Base-by-base conservation (phyloP, 352 stramenopile species). In the Globisporangium yorkense region DNA sequence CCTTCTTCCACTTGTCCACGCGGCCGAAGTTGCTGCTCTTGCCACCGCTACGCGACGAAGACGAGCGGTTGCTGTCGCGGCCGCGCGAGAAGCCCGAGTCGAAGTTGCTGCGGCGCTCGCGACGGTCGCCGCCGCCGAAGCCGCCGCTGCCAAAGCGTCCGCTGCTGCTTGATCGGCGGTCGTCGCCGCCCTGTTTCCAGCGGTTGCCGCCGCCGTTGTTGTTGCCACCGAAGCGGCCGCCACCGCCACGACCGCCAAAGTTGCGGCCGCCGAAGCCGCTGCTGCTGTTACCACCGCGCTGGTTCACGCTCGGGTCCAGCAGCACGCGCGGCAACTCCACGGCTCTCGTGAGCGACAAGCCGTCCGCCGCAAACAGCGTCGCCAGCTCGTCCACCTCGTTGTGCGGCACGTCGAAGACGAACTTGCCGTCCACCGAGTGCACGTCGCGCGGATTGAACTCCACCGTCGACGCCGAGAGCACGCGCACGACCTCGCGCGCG, bases 401-500 rank as follows among this genome's bases (percentile, higher is more conserved):
- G 24, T 83, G 67, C 13, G 74, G 71, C 39, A 91, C 71, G 54
- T 91, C 80, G 21, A 91, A 84, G 57, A 88, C 77, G 9, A 89
- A 78, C 64, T 80, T 86, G 62, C 65, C 77, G 3, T 88, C 75
- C 20, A 91, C 62, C 16, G 71, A 58, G 57, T 88, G 63, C 40
- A 91, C 74, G 41, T 89, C 78, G 18, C 67, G 72, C 24, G 70
- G 46, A 35, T 58, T 56, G 31, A 74, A 66, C 33, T 72, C 66
- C 52, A 75, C 72, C n/a, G 49, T 55, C 37, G 87, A 84, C 1
- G 64, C 63, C 18, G 59, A 52, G 21, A 89, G 65, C 48, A 82
- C 40, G 29, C 55, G 52, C 61, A 79, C 77, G 2, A 89, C 59
- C 33, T 88, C 69, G n/a, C 76, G 78, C 12, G 74, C 69, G 51